Conservation (phyloP, 345 rosid genomes). For the Arabidopsis suecica region DNA sequence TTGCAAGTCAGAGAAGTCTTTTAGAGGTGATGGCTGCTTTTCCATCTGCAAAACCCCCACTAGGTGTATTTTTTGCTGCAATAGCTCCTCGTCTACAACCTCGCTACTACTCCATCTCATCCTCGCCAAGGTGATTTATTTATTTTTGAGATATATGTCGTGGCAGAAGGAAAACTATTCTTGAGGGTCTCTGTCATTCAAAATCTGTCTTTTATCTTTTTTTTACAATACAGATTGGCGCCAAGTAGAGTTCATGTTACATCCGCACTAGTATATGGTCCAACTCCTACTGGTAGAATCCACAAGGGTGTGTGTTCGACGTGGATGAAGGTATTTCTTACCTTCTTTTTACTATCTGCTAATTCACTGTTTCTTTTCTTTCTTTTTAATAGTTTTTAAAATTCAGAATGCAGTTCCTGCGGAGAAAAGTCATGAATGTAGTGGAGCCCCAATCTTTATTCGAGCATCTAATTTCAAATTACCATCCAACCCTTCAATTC, state of each 20-base stretch:
- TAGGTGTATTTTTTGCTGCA: constrained; percentile 96
- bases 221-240: constrained; percentile 58
- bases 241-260: constrained; percentile 87
- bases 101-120: constrained; percentile 92
- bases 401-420: constrained; percentile 60
- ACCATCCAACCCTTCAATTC: constrained; percentile 56
- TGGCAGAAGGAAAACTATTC: constrained; percentile 14
- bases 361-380: background rate
- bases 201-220: background rate
- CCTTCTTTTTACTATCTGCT: background rate
- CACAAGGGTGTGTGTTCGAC: constrained; percentile 97
- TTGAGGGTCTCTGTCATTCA: background rate
- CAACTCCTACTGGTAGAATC: constrained; percentile 81
- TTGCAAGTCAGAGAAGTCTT: constrained; percentile 87
- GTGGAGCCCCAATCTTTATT: constrained; percentile 67
- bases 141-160: constrained; percentile 1
- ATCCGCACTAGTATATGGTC: constrained; percentile 84
- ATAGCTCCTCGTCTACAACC: constrained; percentile 90
- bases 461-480: constrained; percentile 68
- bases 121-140: constrained; percentile 76
- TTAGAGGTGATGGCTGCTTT: constrained; percentile 94
- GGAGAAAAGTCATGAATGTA: constrained; percentile 64
- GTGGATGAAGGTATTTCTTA: constrained; percentile 80
- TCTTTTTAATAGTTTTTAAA: constrained; percentile 26
- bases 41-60: constrained; percentile 87